phyloP scores from a whole-genome alignment of 1,284 basidiomycete species.

The Moesziomyces aphidis region DNA sequence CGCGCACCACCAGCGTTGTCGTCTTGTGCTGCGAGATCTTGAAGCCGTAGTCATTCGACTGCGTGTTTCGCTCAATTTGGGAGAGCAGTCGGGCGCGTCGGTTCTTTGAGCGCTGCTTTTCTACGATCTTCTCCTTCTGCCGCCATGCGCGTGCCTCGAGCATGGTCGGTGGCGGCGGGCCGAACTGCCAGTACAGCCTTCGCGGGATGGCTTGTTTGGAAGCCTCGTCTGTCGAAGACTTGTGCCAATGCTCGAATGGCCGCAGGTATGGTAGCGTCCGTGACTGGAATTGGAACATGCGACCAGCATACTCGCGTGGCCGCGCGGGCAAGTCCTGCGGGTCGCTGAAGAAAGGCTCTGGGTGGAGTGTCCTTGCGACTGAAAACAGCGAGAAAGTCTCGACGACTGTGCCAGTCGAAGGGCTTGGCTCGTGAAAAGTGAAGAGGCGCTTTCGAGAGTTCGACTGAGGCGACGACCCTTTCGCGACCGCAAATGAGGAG shows the following conservation, averaged over 20 bases:
- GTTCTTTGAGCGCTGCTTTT: conserved; percentile 28
- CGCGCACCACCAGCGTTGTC: conserved; percentile 69
- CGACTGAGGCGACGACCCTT: not conserved
- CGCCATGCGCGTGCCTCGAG: conserved; percentile 46
- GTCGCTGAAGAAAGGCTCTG: conserved; percentile 73
- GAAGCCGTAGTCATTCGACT: conserved; percentile 74
- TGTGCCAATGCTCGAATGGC: conserved; percentile 62
- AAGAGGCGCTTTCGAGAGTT: conserved; percentile 4
- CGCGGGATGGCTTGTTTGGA: not conserved
- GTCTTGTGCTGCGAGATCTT: conserved; percentile 57
- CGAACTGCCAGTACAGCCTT: conserved; percentile 69
- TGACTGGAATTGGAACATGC: conserved; percentile 77
- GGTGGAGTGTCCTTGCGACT: conserved; percentile 77
- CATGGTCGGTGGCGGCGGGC: conserved; percentile 50
- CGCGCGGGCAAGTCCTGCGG: conserved; percentile 77
- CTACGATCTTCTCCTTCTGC: conserved; percentile 27
- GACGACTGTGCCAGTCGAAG: conserved; percentile 69
- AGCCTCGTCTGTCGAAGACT: not conserved
- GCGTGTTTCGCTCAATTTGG: conserved; percentile 83
- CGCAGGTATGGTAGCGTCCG: conserved; percentile 63
- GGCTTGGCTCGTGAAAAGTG: conserved; percentile 37
- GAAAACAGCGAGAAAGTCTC: conserved; percentile 72
- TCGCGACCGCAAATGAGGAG: not conserved
- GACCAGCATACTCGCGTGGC: conserved; percentile 82
- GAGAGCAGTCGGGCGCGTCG: conserved; percentile 36